Evolutionary conservation across 2,329 filamentous ascomycete species (phyloP), one percentile per base, ranked within the genome.

Genomic region (Scedosporium aurantiacum): DNA sequence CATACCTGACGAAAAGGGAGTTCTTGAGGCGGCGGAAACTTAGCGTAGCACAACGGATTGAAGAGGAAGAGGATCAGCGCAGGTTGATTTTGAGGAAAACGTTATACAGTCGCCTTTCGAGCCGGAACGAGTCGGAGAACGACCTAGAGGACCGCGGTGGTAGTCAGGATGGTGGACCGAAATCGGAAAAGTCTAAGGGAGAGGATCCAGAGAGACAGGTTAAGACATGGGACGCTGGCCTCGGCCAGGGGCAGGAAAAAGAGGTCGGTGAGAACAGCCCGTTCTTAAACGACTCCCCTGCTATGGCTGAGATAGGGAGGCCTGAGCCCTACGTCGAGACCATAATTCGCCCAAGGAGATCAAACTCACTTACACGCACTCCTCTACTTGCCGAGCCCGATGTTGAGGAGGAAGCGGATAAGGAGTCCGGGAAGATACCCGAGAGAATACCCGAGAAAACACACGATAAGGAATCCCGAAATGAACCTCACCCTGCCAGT

Each of bases 11-110:
- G 21, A 65, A 58, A 14, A 66, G 63, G 52, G 65, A 66, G 56
- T 66, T 67, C 60, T n/a, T 50, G 4, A 64, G 64, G 7, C 65
- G 64, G 54, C 65, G 68, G 55, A 71, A 68, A 63, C 66, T 71
- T 65, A 70, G 66, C 61, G 60, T 64, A 12, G 25, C 64, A 23
- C 65, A 70, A 32, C 61, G 65, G 5, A 61, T 66, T 16, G 62
- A 67, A 27, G 70, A 72, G 43, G 69, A 72, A 57, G 73, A 75
- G 65, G 62, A 65, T 45, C 68, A 71, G 63, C 67, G 73, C 14
- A 64, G 63, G 41, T 66, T 67, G 54, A 73, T 75, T 63, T 74
- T 75, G 63, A 70, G 70, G 62, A 75, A 75, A 65, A 74, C 72
- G 0, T 65, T 75, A 41, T 25, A 55, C 23, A 56, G 54, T 47